A percentile compares a stretch with the other conserved stretches of the same genome.
These are phyloP conservation scores for Cymbomonas tetramitiformis DNA, from an alignment of 139 green algal genomes.

Conservation along the genomic window DNA sequence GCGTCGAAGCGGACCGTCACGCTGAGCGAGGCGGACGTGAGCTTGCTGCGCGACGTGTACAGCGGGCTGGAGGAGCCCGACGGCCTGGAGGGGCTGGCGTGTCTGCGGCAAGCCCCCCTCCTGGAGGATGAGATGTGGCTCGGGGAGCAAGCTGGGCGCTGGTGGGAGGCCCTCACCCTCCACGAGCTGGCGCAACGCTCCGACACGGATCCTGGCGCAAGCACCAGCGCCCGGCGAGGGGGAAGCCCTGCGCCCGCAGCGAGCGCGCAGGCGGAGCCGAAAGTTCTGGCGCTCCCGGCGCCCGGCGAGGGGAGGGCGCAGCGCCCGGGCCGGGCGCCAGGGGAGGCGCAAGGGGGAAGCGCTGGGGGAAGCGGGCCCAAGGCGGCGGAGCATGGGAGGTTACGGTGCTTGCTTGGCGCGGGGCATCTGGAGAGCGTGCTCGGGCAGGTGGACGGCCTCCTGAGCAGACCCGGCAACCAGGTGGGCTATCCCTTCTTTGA, in stretches of 20 bases:
- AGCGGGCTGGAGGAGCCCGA: slow-evolving; percentile 79
- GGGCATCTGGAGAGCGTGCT: slow-evolving; percentile 65
- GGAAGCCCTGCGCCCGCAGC: not conserved
- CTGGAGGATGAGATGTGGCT: slow-evolving; percentile 52
- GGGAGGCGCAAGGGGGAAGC: not conserved
- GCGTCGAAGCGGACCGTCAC: slow-evolving; percentile 24
- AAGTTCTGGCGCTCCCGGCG: not conserved
- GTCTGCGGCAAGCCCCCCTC: slow-evolving; percentile 41
- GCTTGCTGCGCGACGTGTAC: slow-evolving; percentile 77
- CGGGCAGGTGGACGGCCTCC: slow-evolving; percentile 46
- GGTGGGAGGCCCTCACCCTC: slow-evolving; percentile 65
- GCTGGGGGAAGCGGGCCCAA: not conserved
- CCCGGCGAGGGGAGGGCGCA: not conserved
- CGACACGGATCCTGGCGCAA: not conserved
- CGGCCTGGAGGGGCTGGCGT: slow-evolving; percentile 38
- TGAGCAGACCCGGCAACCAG: no score
- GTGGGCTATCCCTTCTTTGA: no score
- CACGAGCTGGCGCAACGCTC: no score
- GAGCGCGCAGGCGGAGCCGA: not conserved
- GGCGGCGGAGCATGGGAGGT: slow-evolving; percentile 10
- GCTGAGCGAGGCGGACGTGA: slow-evolving; percentile 54
- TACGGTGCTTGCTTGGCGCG: slow-evolving; percentile 41
- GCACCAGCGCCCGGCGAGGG: no score
- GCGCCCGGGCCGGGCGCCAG: not conserved
- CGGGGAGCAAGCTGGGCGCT: slow-evolving; percentile 70